Evolutionary conservation across 1,284 basidiomycete genomes (phyloP).

Genomic region (Marasmius tenuissimus): DNA sequence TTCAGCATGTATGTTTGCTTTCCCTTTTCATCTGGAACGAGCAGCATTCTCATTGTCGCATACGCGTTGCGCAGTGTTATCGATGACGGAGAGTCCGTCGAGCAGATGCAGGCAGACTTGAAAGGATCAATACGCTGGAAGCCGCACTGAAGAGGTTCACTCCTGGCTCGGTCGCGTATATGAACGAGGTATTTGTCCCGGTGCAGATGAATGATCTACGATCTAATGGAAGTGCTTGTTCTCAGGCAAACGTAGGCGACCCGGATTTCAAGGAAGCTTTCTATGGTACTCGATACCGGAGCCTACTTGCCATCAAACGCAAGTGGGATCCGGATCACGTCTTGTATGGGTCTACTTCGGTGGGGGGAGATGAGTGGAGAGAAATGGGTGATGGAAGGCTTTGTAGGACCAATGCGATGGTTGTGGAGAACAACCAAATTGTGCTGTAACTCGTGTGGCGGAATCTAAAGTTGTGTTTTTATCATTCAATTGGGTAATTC

Average conservation of each 20-base stretch:
- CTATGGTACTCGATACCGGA: constrained; percentile 21
- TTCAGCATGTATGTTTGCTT: constrained; percentile 8
- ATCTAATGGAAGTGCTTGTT: background rate
- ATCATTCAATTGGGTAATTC: too few relatives aligned
- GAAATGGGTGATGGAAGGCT: constrained; percentile 17
- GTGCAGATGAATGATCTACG: background rate
- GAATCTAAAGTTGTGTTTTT: too few relatives aligned
- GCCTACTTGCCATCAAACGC: constrained; percentile 21
- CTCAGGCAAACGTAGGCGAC: constrained; percentile 19
- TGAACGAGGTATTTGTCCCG: constrained; percentile 15
- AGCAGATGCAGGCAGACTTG: background rate
- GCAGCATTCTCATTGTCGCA: background rate
- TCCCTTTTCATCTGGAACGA: background rate
- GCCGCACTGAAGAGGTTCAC: constrained; percentile 11
- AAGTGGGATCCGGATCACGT: constrained; percentile 23
- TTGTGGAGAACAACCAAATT: too few relatives aligned
- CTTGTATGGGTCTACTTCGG: constrained; percentile 20
- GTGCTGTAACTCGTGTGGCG: too few relatives aligned
- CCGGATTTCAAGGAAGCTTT: constrained; percentile 21
- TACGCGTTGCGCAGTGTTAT: background rate
- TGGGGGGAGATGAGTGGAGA: constrained; percentile 23
- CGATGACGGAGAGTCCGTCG: constrained; percentile 1
- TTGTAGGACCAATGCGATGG: constrained; percentile 7
- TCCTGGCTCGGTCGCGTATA: constrained; percentile 14
- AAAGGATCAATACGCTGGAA: constrained; percentile 9